These are phyloP conservation scores for Leptodermis oblonga DNA, from an alignment of 257 asterid genomes.

Conservation along the genomic window DNA sequence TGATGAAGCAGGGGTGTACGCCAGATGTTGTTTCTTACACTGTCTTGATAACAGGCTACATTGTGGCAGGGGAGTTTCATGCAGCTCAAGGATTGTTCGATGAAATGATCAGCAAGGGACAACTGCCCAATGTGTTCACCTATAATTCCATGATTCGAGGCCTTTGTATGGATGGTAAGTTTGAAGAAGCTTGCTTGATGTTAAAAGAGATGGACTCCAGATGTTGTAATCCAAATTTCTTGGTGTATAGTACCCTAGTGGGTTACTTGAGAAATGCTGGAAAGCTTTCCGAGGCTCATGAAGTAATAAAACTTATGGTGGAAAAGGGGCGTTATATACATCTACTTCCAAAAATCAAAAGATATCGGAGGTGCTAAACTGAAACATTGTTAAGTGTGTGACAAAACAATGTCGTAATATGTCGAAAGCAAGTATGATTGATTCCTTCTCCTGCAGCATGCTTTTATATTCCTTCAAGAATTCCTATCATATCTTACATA, in stretches of 20 bases:
- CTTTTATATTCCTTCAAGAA: neutral
- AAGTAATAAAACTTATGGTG: constrained; percentile 66
- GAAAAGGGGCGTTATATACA: constrained; percentile 73
- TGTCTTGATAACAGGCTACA: constrained; percentile 82
- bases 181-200: constrained; percentile 77
- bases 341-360: constrained; percentile 64
- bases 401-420: neutral
- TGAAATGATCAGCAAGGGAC: constrained; percentile 64
- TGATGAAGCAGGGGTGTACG: constrained; percentile 55
- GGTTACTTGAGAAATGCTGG: constrained; percentile 79
- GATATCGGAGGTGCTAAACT: constrained; percentile 58
- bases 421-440: neutral
- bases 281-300: constrained; percentile 70
- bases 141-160: constrained; percentile 96
- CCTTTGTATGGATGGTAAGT: constrained; percentile 66
- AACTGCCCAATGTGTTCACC: constrained; percentile 87
- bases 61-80: constrained; percentile 65
- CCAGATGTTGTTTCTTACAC: constrained; percentile 94
- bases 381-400: constrained; percentile 5
- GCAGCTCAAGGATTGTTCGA: constrained; percentile 58
- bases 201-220: constrained; percentile 81
- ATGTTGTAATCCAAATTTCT: constrained; percentile 88
- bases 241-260: constrained; percentile 87
- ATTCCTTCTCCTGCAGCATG: neutral
- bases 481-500: neutral